Evolutionary conservation across 176 grass and related monocot species (phyloP), one percentile per base, ranked within the genome.

Genomic region (Oryza australiensis): DNA sequence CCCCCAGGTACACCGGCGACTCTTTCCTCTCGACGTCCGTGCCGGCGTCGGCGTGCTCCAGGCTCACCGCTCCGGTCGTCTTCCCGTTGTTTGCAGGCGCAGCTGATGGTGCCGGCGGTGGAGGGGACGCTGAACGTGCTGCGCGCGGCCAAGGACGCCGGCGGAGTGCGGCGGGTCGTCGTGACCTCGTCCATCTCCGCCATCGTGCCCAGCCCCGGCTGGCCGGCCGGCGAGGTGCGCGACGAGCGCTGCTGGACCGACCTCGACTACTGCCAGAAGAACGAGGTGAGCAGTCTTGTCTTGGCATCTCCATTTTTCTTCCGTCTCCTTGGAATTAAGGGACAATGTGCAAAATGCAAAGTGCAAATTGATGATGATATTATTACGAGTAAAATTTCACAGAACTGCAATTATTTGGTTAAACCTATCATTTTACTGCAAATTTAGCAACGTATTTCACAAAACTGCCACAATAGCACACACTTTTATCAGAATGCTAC

Each of bases 241-340:
- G 90, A 97, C 66, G 92, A 97, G 90, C 85, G 64, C 40, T 94
- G 92, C 78, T 94, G 92, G 92, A 94, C 94, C 12, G 90, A 97
- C 76, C 29, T 94, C 34, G 92, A 94, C 34, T 90, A 97, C 79
- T 92, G 92, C 86, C 46, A 90, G 83, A 77, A 94, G 87, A 88
- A 97, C 42, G 83, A 83, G 90, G 94, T 92, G 73, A 82, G 79
- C 42, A 67, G 32, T 38, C 24, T 40, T 64, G 64, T 28, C 18
- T 43, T 29, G 1, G 33, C 64, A 41, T 35, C 42, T 64, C 37
- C 62, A 48, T 22, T 7, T 40, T 22, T 51, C 51, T 51, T 48
- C 35, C n/a, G 5, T 42, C 7, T 27, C 55, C 32, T 33, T 64
- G 68, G 16, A 15, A 43, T 14, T 74, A 20, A 33, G 8, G 12